These are phyloP conservation scores for Heliamphora pulchella DNA, from an alignment of 179 eudicot genomes.

Conservation along the genomic window DNA sequence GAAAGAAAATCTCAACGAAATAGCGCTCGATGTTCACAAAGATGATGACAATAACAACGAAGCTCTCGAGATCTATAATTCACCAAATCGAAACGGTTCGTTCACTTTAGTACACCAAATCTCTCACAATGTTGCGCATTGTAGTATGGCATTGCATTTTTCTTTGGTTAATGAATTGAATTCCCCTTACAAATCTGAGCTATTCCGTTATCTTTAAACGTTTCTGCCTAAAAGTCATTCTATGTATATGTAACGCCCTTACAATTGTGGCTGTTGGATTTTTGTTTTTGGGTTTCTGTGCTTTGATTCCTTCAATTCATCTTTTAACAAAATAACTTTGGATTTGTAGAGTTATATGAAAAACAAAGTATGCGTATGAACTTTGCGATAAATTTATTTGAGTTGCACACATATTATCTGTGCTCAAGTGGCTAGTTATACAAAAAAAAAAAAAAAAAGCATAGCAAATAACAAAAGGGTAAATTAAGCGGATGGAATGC, in stretches of 20 bases:
- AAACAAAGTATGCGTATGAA: too few relatives aligned
- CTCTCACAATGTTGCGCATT: constrained; percentile 44
- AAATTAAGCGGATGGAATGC: too few relatives aligned
- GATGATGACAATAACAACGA: constrained; percentile 50
- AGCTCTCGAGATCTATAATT: constrained; percentile 32
- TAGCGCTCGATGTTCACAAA: constrained; percentile 78
- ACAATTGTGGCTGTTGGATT: not conserved
- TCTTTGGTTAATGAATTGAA: constrained; percentile 51
- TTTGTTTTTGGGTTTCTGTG: not conserved
- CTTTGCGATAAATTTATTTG: too few relatives aligned
- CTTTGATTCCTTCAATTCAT: not conserved
- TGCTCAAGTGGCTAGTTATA: too few relatives aligned
- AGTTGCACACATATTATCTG: too few relatives aligned
- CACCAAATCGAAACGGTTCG: constrained; percentile 29
- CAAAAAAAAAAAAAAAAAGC: too few relatives aligned
- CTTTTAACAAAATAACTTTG: not conserved
- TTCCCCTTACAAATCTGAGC: constrained; percentile 58
- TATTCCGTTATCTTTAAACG: constrained; percentile 14
- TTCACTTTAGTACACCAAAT: constrained; percentile 44
- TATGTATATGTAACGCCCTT: not conserved
- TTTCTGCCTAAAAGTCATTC: not conserved
- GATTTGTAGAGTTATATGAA: not conserved
- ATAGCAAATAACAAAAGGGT: too few relatives aligned
- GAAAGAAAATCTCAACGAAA: constrained; percentile 78
- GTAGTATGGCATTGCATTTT: constrained; percentile 34